Base-by-base conservation (phyloP, 1,284 basidiomycete genomes). In the Hemileia vastatrix region DNA sequence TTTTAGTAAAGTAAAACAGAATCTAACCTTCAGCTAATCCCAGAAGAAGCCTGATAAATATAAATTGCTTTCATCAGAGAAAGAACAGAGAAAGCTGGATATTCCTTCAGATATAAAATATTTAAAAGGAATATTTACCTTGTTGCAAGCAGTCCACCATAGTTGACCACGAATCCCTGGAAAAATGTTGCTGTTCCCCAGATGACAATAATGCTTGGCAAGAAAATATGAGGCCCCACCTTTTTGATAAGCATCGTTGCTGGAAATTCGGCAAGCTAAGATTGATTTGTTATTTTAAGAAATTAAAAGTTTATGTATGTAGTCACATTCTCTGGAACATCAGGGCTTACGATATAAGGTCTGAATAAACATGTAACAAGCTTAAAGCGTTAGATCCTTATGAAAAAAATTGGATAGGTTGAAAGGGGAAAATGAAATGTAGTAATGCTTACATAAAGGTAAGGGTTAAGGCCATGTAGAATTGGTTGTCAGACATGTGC, bases 21-120 rank as follows among this genome's bases (percentile, higher is more conserved):
- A n/a, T n/a, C 56, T 21, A 21, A 57, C 56, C 56, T 57, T 57
- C 56, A n/a, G 56, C 27, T 15, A 57, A 49, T 6, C 56, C 56
- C 27, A 57, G 27, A 50, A 49, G 47, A n/a, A 57, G 23, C 15
- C 56, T 57, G 4, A 2, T 15, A 18, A 19, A 21, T n/a, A 21
- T n/a, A 54, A 54, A 21, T 21, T 54, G 36, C 15, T n/a, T n/a
- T n/a, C n/a, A n/a, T n/a, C n/a, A n/a, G n/a, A 19, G 44, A 15
- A 33, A 32, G 21, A 19, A 6, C 15, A 44, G n/a, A 23, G 36
- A 43, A 9, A 19, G 3, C 6, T 6, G 23, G 15, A 13, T 50
- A 19, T 19, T 2, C 15, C 6, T 23, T 45, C 21, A 6, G 47
- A 48, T 13, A 19, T 11, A 21, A 24, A 6, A 4, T 36, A 2